These are phyloP conservation scores for Citrullus mucosospermus DNA, from an alignment of 306 rosid species.

Conservation along the genomic window DNA sequence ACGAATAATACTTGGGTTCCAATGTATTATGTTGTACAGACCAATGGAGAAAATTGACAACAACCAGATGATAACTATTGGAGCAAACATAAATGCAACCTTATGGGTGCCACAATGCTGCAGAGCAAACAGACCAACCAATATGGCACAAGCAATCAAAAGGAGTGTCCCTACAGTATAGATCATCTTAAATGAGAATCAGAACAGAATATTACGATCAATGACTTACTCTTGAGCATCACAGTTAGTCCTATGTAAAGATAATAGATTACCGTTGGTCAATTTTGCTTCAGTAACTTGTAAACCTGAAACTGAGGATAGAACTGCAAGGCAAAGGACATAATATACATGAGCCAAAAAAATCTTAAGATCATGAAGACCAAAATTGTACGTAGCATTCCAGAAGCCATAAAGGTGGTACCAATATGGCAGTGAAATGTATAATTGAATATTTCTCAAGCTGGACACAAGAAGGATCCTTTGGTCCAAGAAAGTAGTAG, in stretches of 20 bases:
- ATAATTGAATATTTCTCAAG: not conserved
- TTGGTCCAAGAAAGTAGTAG: not conserved
- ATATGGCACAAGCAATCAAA: conserved; percentile 66
- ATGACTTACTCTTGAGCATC: conserved; percentile 2
- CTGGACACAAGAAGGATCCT: not conserved
- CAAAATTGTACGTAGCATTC: not conserved
- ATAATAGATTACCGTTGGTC: conserved; percentile 31
- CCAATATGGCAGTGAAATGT: not conserved
- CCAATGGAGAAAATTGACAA: conserved; percentile 61
- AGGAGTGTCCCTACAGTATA: conserved; percentile 48
- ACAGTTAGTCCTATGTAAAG: not conserved
- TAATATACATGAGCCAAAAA: not conserved
- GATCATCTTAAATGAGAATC: conserved; percentile 4
- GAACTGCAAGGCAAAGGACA: conserved; percentile 41
- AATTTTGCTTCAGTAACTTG: conserved; percentile 47
- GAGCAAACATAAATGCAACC: conserved; percentile 76
- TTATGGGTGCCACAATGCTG: conserved; percentile 82
- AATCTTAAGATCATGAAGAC: not conserved
- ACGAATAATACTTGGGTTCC: conserved; percentile 55
- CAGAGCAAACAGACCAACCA: conserved; percentile 79
- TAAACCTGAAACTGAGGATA: conserved; percentile 68
- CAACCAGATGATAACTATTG: conserved; percentile 63
- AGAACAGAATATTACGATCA: conserved; percentile 1
- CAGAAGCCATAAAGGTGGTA: not conserved
- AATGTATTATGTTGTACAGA: conserved; percentile 49